A percentile compares a stretch with the other conserved stretches of the same genome.
These are phyloP conservation scores for Adansonia grandidieri DNA, from an alignment of 441 rosid genomes.

Conservation along the genomic window DNA sequence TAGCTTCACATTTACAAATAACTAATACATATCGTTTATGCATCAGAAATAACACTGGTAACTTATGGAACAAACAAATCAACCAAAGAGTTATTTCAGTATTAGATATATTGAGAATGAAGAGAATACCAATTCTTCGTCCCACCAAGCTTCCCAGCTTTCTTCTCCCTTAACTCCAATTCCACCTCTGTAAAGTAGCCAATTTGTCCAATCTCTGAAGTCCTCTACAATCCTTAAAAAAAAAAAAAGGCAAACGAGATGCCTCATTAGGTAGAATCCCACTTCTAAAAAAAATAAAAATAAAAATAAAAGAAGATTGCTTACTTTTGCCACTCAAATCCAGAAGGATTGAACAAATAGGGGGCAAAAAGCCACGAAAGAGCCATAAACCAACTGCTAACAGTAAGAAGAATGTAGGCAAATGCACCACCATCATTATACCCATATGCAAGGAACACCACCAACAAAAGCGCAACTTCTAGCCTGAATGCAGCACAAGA, in stretches of 20 bases:
- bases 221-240: conserved; percentile 92
- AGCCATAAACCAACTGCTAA: conserved; percentile 99
- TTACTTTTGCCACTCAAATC: conserved; percentile 99
- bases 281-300: neutral
- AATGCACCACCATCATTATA: conserved; percentile 78
- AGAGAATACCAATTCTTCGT: conserved; percentile 86
- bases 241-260: conserved; percentile 33
- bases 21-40: neutral
- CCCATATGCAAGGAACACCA: conserved; percentile 90
- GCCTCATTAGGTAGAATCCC: neutral
- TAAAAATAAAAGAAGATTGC: conserved; percentile 32
- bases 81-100: conserved; percentile 5
- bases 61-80: neutral
- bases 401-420: conserved; percentile 79
- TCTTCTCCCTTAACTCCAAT: conserved; percentile 99
- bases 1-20: neutral
- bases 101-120: conserved; percentile 11
- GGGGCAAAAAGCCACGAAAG: conserved; percentile 98
- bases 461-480: conserved; percentile 83
- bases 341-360: conserved; percentile 96
- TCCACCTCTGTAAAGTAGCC: conserved; percentile 99
- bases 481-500: conserved; percentile 53
- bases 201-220: conserved; percentile 99
- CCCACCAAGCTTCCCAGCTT: conserved; percentile 99
- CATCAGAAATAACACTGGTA: neutral